A percentile compares a stretch with the other conserved stretches of the same genome.
Conservation (phyloP, 2,329 filamentous ascomycete genomes). For the Laburnicola sp. region DNA sequence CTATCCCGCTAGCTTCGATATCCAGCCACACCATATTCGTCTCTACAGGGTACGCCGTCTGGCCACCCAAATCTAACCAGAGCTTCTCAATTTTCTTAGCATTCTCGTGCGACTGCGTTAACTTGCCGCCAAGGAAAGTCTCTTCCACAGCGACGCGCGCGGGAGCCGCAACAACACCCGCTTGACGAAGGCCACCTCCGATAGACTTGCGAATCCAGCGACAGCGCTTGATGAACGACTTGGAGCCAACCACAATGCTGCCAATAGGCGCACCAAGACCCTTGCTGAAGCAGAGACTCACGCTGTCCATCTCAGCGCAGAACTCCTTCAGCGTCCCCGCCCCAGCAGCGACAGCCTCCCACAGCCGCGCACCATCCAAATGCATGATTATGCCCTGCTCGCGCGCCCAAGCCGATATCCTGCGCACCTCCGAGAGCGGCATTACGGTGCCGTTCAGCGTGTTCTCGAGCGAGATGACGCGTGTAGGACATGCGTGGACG, state of each 20-base stretch:
- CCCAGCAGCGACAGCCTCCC: slow-evolving; percentile 75
- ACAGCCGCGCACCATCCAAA: slow-evolving; percentile 77
- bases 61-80: slow-evolving; percentile 72
- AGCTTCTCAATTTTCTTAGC: slow-evolving; percentile 64
- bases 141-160: slow-evolving; percentile 77
- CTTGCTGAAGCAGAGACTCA: slow-evolving; percentile 80
- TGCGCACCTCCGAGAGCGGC: slow-evolving; percentile 69
- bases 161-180: slow-evolving; percentile 74
- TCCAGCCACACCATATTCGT: slow-evolving; percentile 95
- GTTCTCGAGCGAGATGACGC: slow-evolving; percentile 81
- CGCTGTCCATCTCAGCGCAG: slow-evolving; percentile 69
- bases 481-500: slow-evolving; percentile 77
- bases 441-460: slow-evolving; percentile 78
- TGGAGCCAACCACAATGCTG: slow-evolving; percentile 66
- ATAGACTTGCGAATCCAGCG: slow-evolving; percentile 78
- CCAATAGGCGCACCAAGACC: slow-evolving; percentile 80
- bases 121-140: slow-evolving; percentile 68
- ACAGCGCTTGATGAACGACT: slow-evolving; percentile 64
- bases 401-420: slow-evolving; percentile 69
- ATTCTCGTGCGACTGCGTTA: slow-evolving; percentile 62
- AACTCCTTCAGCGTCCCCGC: slow-evolving; percentile 69
- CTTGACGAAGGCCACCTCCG: slow-evolving; percentile 75
- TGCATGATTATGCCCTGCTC: slow-evolving; percentile 69
- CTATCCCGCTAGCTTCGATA: slow-evolving; percentile 62
- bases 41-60: slow-evolving; percentile 68